Evolutionary conservation across 2,329 filamentous ascomycete genomes (phyloP).

Genomic region (Cladophialophora chaetospira): DNA sequence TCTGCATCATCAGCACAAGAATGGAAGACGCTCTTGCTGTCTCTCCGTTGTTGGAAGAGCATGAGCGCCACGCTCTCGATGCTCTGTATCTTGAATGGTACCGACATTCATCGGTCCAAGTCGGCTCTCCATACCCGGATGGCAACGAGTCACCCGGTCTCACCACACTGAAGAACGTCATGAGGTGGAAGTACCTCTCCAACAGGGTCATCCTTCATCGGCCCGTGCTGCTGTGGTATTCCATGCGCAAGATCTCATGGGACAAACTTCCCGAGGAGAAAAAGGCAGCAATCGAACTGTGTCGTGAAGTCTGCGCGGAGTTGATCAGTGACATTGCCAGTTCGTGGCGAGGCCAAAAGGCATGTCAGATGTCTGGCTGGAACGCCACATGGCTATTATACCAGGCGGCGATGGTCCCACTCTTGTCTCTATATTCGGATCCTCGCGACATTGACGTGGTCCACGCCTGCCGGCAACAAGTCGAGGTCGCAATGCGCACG

Average conservation of each 20-base stretch:
- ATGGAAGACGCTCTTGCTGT: slow-evolving; percentile 76
- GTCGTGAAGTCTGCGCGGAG: slow-evolving; percentile 67
- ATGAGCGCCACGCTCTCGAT: slow-evolving; percentile 69
- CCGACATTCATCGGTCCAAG: slow-evolving; percentile 64
- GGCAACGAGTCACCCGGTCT: slow-evolving; percentile 20
- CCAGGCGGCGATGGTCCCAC: slow-evolving; percentile 76
- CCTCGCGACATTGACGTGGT: slow-evolving; percentile 45
- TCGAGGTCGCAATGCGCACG: slow-evolving; percentile 50
- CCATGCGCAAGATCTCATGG: slow-evolving; percentile 55
- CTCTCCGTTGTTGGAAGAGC: slow-evolving; percentile 65
- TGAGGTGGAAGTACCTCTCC: slow-evolving; percentile 82
- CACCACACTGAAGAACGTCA: slow-evolving; percentile 50
- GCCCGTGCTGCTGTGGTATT: slow-evolving; percentile 68
- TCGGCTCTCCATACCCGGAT: slow-evolving; percentile 65
- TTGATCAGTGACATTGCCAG: slow-evolving; percentile 72
- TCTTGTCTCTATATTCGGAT: slow-evolving; percentile 74
- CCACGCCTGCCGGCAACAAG: slow-evolving; percentile 60
- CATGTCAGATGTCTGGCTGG: slow-evolving; percentile 77
- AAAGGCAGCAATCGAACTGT: slow-evolving; percentile 67
- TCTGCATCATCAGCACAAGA: slow-evolving; percentile 75
- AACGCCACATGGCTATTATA: slow-evolving; percentile 81
- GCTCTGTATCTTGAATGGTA: slow-evolving; percentile 72
- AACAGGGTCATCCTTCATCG: slow-evolving; percentile 75
- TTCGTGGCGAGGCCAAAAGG: slow-evolving; percentile 58
- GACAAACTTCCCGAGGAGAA: slow-evolving; percentile 61